These are phyloP conservation scores for Macrophomina tecta DNA, from an alignment of 2,329 filamentous ascomycete genomes.

Conservation along the genomic window DNA sequence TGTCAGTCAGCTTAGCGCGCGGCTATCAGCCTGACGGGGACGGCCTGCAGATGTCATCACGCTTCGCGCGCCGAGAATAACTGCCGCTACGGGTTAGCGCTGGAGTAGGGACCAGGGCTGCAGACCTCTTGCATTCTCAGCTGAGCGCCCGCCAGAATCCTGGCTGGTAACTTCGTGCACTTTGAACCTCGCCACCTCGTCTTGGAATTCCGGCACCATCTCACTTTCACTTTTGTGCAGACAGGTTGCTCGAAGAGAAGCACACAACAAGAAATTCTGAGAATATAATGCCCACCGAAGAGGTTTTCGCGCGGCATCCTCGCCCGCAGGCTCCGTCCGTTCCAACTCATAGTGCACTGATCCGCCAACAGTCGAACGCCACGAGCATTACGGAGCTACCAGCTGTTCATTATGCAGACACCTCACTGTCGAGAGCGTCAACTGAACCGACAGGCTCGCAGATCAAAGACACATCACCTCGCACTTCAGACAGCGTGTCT, in stretches of 20 bases:
- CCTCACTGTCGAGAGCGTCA: background rate
- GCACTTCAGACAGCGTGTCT: background rate
- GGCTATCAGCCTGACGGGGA: background rate
- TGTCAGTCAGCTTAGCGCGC: background rate
- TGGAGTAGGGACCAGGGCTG: background rate
- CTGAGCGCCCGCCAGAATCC: background rate
- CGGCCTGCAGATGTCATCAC: background rate
- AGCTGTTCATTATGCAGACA: background rate
- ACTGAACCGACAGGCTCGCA: conserved; percentile 3
- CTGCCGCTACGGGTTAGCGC: background rate
- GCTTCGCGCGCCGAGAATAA: background rate
- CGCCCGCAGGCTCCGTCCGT: conserved; percentile 13
- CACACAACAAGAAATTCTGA: background rate
- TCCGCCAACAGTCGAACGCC: conserved; percentile 1
- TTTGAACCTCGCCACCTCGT: background rate
- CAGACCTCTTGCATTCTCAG: background rate
- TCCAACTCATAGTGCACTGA: conserved; percentile 4
- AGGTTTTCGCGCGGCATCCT: conserved; percentile 11
- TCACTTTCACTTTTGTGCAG: background rate
- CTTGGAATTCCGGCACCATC: background rate
- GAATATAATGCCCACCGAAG: background rate
- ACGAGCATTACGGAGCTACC: background rate
- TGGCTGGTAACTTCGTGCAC: background rate
- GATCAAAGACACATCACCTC: background rate
- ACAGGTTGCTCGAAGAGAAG: background rate